Evolutionary conservation across 306 rosid species (phyloP), one percentile per base, ranked within the genome.

Genomic region (Cicer bijugum): DNA sequence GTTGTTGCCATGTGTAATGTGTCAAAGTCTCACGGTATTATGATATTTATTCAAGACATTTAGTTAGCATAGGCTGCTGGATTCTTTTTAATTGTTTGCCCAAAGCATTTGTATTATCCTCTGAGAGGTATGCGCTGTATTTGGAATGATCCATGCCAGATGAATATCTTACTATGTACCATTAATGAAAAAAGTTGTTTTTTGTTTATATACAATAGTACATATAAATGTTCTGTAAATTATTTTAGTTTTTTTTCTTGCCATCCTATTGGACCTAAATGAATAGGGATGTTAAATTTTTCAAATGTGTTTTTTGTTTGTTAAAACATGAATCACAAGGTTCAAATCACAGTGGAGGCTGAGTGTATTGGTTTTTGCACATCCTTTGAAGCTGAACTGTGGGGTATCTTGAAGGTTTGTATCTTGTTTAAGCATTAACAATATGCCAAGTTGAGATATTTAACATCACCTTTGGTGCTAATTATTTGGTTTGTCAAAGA

Each of bases 71-170:
- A 75, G 80, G 85, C 10, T 28, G 35, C 35, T 71, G 83, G 82
- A 79, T 86, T 80, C 69, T 79, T 83, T 81, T 59, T 78, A 50
- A 62, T 63, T 75, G 60, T 74, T 72, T 85, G 74, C 75, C 56
- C 35, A 67, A 58, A 74, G 50, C 23, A 43, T 37, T 77, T 84
- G 72, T 62, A 59, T 68, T 68, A 65, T 76, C 53, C 42, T 15
- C 4, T 28, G 6, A 71, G 81, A 66, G 70, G 12, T 71, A 67
- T 58, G 74, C 23, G n/a, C 10, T 33, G 14, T 60, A 51, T 60
- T 64, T 57, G 78, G 68, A 84, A 69, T 72, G 19, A 75, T 69
- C 81, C 82, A 72, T 48, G 58, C 44, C 67, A 48, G 68, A 62
- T 67, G 12, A 68, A 77, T 74, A 67, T 40, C 63, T 73, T 82